These are phyloP conservation scores for Exserohilum rostratum DNA, from an alignment of 2,329 filamentous ascomycete species.

Conservation along the genomic window DNA sequence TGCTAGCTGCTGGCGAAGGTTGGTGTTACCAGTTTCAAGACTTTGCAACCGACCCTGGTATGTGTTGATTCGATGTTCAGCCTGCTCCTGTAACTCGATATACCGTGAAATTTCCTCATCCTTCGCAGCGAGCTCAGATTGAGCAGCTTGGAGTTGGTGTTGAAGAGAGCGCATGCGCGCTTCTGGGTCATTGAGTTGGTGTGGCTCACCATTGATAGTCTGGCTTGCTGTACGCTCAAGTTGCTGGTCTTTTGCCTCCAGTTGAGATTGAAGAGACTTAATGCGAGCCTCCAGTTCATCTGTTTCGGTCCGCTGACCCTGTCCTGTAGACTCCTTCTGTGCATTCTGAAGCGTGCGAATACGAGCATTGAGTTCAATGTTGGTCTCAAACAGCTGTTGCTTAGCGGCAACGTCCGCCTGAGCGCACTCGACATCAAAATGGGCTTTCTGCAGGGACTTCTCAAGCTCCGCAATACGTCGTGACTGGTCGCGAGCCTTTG, in stretches of 20 bases:
- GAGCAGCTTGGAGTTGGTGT: conserved; percentile 29
- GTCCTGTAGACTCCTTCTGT: not conserved
- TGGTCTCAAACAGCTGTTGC: conserved; percentile 33
- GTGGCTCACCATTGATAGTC: not conserved
- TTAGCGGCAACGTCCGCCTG: conserved; percentile 33
- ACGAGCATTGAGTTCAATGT: conserved; percentile 30
- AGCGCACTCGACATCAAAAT: conserved; percentile 35
- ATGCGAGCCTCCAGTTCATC: conserved; percentile 5
- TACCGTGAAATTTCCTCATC: conserved; percentile 32
- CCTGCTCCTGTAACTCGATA: conserved; percentile 31
- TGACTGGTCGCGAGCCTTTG: conserved; percentile 14
- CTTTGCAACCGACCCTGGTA: conserved; percentile 39
- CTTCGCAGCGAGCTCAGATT: conserved; percentile 27
- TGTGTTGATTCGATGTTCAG: conserved; percentile 33
- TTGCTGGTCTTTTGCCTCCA: not conserved
- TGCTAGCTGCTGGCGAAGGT: conserved; percentile 43
- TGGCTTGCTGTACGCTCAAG: too few species aligned
- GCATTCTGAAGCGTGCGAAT: conserved; percentile 23
- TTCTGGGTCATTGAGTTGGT: conserved; percentile 4
- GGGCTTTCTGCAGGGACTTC: conserved; percentile 27
- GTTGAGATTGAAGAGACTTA: conserved; percentile 1
- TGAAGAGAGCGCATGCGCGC: conserved; percentile 13
- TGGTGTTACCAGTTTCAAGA: conserved; percentile 32
- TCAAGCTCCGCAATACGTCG: conserved; percentile 31
- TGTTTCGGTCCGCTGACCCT: not conserved